Conservation (phyloP, 2,329 filamentous ascomycete genomes). For the Diplodia mutila region DNA sequence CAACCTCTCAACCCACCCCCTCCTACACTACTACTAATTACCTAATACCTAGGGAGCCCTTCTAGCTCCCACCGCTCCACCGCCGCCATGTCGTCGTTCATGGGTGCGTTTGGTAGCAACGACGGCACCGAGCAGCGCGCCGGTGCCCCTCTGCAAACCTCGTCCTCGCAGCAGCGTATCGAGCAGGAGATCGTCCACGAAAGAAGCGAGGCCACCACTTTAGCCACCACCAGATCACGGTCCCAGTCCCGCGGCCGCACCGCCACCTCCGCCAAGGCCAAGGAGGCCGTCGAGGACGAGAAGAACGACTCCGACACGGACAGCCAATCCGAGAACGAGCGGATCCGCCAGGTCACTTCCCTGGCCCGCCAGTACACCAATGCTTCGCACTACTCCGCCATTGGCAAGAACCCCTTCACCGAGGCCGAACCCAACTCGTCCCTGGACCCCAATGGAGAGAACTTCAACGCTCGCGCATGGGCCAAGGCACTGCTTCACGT, state of each 20-base stretch:
- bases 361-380: slow-evolving; percentile 49
- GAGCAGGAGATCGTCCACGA: slow-evolving; percentile 24
- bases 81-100: slow-evolving; percentile 26
- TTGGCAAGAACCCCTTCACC: slow-evolving; percentile 43
- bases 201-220: slow-evolving; percentile 18
- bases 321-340: slow-evolving; percentile 33
- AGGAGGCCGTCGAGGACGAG: slow-evolving; percentile 30
- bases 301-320: slow-evolving; percentile 32
- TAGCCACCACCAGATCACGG: slow-evolving; percentile 25
- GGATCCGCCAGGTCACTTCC: slow-evolving; percentile 44
- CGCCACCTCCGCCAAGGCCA: slow-evolving; percentile 29
- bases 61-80: background rate
- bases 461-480: slow-evolving; percentile 55
- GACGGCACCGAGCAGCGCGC: slow-evolving; percentile 9
- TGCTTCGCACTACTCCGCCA: slow-evolving; percentile 44
- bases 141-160: slow-evolving; percentile 4
- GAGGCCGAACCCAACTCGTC: slow-evolving; percentile 46
- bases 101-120: slow-evolving; percentile 20
- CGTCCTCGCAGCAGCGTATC: background rate
- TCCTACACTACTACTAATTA: background rate
- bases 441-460: slow-evolving; percentile 50
- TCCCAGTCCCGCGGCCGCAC: slow-evolving; percentile 33
- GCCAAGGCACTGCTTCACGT: slow-evolving; percentile 55
- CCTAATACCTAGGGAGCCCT: background rate
- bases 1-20: background rate